Base-by-base conservation (phyloP, 2,329 filamentous ascomycete genomes). In the Lachnellula cervina region DNA sequence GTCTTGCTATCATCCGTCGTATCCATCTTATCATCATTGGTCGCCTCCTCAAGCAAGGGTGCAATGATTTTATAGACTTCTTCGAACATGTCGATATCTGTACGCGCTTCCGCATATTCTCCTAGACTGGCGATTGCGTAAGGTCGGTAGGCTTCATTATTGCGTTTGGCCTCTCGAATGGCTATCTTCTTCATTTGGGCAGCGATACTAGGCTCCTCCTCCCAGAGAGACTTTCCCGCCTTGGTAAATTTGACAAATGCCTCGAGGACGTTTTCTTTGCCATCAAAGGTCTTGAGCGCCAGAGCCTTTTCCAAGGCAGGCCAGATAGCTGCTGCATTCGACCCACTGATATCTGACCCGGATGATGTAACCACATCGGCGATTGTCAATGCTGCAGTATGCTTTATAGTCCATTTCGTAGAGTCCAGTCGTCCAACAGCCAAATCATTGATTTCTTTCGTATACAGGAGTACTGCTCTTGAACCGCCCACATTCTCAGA, bases 341-440 rank as follows among this genome's bases (percentile, higher is more conserved):
- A 67, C 17, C 80, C 76, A 58, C 80, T 82, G 52, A 90, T 82
- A 11, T 81, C 79, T 50, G 81, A 79, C 19, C 81, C 82, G 13
- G 92, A 80, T 1, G 87, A 84, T 19, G 78, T 78, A 13, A 90
- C 80, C 54, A 87, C 83, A 46, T 89, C 87, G 1, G 90, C 90
- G 9, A 93, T 81, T 0, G 91, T 83, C 56, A 94, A 83, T 7
- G 92, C 90, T 8, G 88, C 88, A 0, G 90, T 89, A 65, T 97
- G 93, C 71, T 95, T 94, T 55, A 97, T 81, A 2, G 86, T 85
- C 94, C 94, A 99, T 65, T 90, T 89, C 1, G 89, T 82, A 1
- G 89, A 91, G 35, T 89, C 86, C 7, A 97, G 76, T 52, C 90
- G 81, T 37, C 79, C 76, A 37, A 82, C 77, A 1, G 86, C 82